These are phyloP conservation scores for Sugiyamaella pinicola DNA, from an alignment of 1,139 yeast species.

Conservation along the genomic window DNA sequence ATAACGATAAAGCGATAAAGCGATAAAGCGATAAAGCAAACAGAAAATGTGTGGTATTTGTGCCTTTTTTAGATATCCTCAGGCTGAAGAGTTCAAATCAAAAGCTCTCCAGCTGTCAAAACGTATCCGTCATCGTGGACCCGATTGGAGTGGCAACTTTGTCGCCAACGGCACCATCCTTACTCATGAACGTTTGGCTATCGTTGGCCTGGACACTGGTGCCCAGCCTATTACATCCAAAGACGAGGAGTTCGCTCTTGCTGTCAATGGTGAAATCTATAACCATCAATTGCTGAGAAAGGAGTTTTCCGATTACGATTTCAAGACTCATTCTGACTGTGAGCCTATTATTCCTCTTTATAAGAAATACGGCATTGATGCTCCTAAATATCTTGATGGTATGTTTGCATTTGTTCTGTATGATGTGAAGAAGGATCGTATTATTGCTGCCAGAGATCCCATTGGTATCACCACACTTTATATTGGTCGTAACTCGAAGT, in stretches of 20 bases:
- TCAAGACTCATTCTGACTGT: slow-evolving; percentile 90
- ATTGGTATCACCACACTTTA: slow-evolving; percentile 95
- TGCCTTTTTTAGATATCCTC: slow-evolving; percentile 84
- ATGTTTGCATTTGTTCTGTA: slow-evolving; percentile 96
- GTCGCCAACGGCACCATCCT: slow-evolving; percentile 73
- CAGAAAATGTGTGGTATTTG: slow-evolving; percentile 91
- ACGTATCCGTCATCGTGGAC: slow-evolving; percentile 96
- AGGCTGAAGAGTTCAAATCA: slow-evolving; percentile 77
- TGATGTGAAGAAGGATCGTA: slow-evolving; percentile 80
- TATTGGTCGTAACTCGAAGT: slow-evolving; percentile 79
- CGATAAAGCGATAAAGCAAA: not conserved
- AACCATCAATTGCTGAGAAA: slow-evolving; percentile 90
- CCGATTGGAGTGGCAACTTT: slow-evolving; percentile 96
- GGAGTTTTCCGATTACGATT: slow-evolving; percentile 67
- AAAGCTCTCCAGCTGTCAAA: slow-evolving; percentile 88
- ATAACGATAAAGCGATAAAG: too few relatives aligned
- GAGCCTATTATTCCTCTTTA: slow-evolving; percentile 95
- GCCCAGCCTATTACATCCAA: slow-evolving; percentile 93
- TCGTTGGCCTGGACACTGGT: slow-evolving; percentile 87
- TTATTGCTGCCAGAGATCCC: slow-evolving; percentile 97
- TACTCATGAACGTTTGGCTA: slow-evolving; percentile 94
- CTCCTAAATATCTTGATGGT: slow-evolving; percentile 93
- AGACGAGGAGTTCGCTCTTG: slow-evolving; percentile 70
- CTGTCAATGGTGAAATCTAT: slow-evolving; percentile 97
- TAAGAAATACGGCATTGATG: slow-evolving; percentile 81